These are phyloP conservation scores for Prunus persica DNA, from an alignment of 306 rosid species.

Conservation along the genomic window DNA sequence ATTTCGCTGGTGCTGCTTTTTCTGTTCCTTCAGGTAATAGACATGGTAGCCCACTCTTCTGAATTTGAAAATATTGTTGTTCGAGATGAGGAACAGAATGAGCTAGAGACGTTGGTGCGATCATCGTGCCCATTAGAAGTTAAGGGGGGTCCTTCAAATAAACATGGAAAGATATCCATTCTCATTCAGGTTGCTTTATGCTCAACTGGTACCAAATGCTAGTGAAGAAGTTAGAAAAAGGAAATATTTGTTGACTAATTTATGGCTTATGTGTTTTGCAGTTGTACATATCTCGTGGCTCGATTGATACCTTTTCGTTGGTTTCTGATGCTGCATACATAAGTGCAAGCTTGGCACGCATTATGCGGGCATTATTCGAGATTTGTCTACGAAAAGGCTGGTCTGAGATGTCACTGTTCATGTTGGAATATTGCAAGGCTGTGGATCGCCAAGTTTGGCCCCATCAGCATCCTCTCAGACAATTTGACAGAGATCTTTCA, in stretches of 20 bases:
- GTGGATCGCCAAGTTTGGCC: constrained; percentile 99
- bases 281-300: constrained; percentile 93
- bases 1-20: constrained; percentile 7
- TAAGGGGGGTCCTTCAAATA: constrained; percentile 92
- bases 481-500: constrained; percentile 83
- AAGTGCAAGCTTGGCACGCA: constrained; percentile 98
- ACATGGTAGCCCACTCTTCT: constrained; percentile 92
- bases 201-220: constrained; percentile 7
- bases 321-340: constrained; percentile 95
- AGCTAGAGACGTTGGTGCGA: constrained; percentile 79
- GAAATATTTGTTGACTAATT: constrained; percentile 12
- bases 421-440: constrained; percentile 97
- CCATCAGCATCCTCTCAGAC: constrained; percentile 89
- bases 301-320: constrained; percentile 77
- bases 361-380: constrained; percentile 89
- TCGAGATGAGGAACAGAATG: constrained; percentile 96
- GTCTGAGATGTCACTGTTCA: constrained; percentile 87
- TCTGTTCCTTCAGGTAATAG: constrained; percentile 59
- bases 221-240: constrained; percentile 13
- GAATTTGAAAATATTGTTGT: constrained; percentile 96
- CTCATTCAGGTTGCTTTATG: constrained; percentile 73
- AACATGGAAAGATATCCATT: constrained; percentile 93
- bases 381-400: constrained; percentile 89
- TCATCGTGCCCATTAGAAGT: constrained; percentile 78
- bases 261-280: constrained; percentile 41